These are phyloP conservation scores for Rhodotorula sphaerocarpa DNA, from an alignment of 768 basidiomycete genomes.

Conservation along the genomic window DNA sequence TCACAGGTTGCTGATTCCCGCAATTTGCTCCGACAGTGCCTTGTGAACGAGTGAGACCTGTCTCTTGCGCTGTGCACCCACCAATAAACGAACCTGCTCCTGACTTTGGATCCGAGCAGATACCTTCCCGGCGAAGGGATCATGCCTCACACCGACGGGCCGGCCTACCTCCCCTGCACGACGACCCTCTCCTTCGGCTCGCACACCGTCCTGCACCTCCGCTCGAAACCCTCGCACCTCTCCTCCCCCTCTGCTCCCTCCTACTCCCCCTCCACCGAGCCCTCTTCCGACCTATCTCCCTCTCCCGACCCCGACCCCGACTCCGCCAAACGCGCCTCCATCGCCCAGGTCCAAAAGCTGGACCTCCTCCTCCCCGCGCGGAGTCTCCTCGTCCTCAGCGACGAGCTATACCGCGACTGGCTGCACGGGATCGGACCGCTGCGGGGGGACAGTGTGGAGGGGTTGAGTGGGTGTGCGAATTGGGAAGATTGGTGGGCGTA, in stretches of 20 bases:
- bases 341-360: constrained; percentile 39
- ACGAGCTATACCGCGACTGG: constrained; percentile 59
- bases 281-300: constrained; percentile 26
- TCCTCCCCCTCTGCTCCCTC: constrained; percentile 46
- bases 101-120: too few species aligned
- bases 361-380: constrained; percentile 76
- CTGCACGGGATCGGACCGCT: constrained; percentile 44
- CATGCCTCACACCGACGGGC: constrained; percentile 91
- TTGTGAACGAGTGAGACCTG: constrained; percentile 33
- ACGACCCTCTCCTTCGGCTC: constrained; percentile 83
- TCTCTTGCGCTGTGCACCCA: too few species aligned
- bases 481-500: constrained; percentile 38
- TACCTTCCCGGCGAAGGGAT: constrained; percentile 89
- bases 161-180: constrained; percentile 75
- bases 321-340: too few species aligned
- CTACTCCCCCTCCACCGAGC: too few species aligned
- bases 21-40: too few species aligned
- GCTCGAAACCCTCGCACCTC: constrained; percentile 50
- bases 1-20: too few species aligned
- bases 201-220: constrained; percentile 75
- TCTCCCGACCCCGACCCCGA: not conserved
- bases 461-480: constrained; percentile 35
- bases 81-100: too few species aligned
- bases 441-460: constrained; percentile 37
- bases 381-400: constrained; percentile 69